Evolutionary conservation across 2,329 filamentous ascomycete species (phyloP).

Genomic region (Monosporascus sp.): DNA sequence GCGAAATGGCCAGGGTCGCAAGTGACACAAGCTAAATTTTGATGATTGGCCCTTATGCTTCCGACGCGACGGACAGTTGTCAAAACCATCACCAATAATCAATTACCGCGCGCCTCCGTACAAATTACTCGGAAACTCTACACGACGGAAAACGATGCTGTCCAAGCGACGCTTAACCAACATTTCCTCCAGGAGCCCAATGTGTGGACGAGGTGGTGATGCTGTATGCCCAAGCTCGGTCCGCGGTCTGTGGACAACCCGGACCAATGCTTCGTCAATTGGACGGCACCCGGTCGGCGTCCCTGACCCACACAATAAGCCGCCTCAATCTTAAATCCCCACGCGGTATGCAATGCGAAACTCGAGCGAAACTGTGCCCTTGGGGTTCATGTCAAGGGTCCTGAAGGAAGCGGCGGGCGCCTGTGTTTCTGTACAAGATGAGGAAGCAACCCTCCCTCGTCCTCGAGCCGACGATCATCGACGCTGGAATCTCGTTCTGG

Average conservation of each 20-base stretch:
- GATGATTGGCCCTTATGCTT: neutral
- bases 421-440: neutral
- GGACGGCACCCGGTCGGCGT: neutral
- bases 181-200: neutral
- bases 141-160: neutral
- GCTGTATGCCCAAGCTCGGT: neutral
- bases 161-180: neutral
- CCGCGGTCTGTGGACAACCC: neutral
- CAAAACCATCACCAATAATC: neutral
- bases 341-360: neutral
- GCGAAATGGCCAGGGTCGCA: neutral
- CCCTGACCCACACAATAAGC: neutral
- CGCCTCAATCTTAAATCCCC: neutral
- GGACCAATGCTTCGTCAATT: neutral
- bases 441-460: neutral
- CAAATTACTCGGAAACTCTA: neutral
- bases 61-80: neutral
- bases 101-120: neutral
- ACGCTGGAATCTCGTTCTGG: neutral
- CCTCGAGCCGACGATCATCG: neutral
- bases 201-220: neutral
- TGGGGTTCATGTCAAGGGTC: neutral
- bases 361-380: neutral
- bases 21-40: neutral
- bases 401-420: neutral